Conservation (phyloP, 2,329 filamentous ascomycete species). For the Coniochaeta ligniaria region DNA sequence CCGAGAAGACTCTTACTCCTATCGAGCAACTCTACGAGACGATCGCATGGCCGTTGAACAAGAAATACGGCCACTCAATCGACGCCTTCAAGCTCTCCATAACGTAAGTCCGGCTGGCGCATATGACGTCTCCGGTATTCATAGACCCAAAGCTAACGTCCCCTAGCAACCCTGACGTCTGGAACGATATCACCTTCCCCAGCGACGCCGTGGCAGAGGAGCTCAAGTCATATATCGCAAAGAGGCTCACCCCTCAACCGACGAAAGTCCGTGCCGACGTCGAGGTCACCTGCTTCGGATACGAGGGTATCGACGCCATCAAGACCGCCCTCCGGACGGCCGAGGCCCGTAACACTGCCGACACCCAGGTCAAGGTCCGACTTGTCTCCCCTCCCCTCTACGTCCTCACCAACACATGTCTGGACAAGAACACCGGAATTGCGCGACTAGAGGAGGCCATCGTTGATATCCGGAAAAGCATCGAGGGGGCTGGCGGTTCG, state of each 20-base stretch:
- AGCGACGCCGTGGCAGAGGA: constrained; percentile 81
- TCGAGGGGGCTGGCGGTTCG: constrained; percentile 69
- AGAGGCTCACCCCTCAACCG: constrained; percentile 94
- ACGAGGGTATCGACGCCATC: constrained; percentile 97
- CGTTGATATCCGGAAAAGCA: constrained; percentile 74
- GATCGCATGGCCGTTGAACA: constrained; percentile 96
- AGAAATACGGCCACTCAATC: constrained; percentile 92
- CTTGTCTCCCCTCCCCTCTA: constrained; percentile 97
- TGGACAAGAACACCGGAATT: constrained; percentile 88
- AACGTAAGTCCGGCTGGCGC: constrained; percentile 53
- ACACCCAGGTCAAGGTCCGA: constrained; percentile 95
- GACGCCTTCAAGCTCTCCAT: constrained; percentile 99
- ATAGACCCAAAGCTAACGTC: neutral
- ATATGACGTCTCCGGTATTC: neutral
- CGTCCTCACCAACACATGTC: constrained; percentile 88
- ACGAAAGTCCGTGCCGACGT: constrained; percentile 98
- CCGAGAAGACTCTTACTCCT: constrained; percentile 91
- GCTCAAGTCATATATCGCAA: constrained; percentile 90
- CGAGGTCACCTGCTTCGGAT: constrained; percentile 90
- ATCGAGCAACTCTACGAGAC: constrained; percentile 91
- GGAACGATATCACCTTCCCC: constrained; percentile 87
- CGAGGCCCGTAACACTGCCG: constrained; percentile 84
- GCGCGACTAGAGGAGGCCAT: constrained; percentile 82
- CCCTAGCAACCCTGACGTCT: constrained; percentile 81
- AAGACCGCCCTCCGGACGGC: constrained; percentile 87